phyloP scores from a whole-genome alignment of 441 rosid species.

The Gossypium lobatum region DNA sequence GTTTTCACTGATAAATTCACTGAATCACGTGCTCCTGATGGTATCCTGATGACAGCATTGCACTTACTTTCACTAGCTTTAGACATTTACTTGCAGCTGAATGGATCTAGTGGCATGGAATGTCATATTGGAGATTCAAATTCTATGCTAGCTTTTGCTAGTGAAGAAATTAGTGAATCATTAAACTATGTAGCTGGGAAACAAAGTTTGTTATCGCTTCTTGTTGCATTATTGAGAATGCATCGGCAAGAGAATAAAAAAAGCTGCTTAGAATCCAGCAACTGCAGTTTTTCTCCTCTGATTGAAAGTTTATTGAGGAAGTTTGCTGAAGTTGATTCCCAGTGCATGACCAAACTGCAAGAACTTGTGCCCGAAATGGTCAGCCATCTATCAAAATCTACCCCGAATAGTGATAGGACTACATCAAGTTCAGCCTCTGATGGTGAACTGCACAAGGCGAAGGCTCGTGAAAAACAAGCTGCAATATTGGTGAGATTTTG shows the following conservation, averaged over 20 bases:
- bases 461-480: constrained; percentile 93
- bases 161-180: constrained; percentile 56
- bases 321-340: constrained; percentile 67
- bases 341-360: constrained; percentile 61
- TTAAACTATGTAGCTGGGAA: constrained; percentile 41
- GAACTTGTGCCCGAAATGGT: constrained; percentile 77
- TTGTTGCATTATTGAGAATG: constrained; percentile 66
- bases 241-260: constrained; percentile 46
- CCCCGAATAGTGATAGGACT: constrained; percentile 25
- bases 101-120: constrained; percentile 30
- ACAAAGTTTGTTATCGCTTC: constrained; percentile 80
- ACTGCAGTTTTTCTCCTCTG: constrained; percentile 64
- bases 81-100: constrained; percentile 63
- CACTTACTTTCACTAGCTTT: constrained; percentile 78
- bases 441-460: constrained; percentile 76
- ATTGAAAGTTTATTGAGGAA: constrained; percentile 69
- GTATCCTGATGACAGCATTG: constrained; percentile 66
- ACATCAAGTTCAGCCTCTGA: constrained; percentile 41
- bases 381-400: constrained; percentile 34
- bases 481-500: constrained; percentile 69
- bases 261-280: constrained; percentile 55
- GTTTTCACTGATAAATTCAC: constrained; percentile 52
- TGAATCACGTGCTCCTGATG: constrained; percentile 77
- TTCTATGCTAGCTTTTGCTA: constrained; percentile 55
- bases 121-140: constrained; percentile 29